phyloP scores from a whole-genome alignment of 495 filamentous ascomycete species.

The Articulospora tetracladia region DNA sequence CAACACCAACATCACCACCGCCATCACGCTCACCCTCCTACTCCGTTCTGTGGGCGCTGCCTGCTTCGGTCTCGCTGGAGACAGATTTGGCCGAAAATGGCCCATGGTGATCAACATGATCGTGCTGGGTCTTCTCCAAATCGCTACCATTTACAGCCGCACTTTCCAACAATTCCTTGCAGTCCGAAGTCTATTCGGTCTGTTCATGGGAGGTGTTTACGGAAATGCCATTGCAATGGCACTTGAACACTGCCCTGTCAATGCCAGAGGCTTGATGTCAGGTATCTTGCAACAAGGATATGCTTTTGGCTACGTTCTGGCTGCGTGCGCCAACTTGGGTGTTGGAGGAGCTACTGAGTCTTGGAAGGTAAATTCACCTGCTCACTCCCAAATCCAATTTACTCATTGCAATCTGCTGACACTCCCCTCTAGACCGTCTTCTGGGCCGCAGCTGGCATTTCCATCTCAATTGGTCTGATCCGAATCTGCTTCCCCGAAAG shows the following conservation, averaged over 20 bases:
- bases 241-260: slow-evolving; percentile 63
- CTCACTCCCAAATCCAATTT: neutral
- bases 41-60: slow-evolving; percentile 68
- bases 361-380: slow-evolving; percentile 7
- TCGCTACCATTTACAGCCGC: slow-evolving; percentile 65
- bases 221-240: slow-evolving; percentile 81
- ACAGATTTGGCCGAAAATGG: slow-evolving; percentile 77
- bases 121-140: slow-evolving; percentile 59
- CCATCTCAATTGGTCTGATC: slow-evolving; percentile 58
- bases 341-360: slow-evolving; percentile 10
- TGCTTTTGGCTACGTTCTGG: slow-evolving; percentile 69
- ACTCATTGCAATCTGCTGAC: neutral
- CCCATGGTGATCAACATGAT: slow-evolving; percentile 74
- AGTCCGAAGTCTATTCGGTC: slow-evolving; percentile 67
- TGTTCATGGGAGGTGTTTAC: slow-evolving; percentile 82
- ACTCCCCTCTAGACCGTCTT: slow-evolving; percentile 14
- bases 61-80: slow-evolving; percentile 67
- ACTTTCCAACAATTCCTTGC: slow-evolving; percentile 68
- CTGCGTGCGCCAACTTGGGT: slow-evolving; percentile 61
- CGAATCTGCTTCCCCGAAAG: slow-evolving; percentile 68
- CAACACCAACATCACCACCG: slow-evolving; percentile 67
- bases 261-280: slow-evolving; percentile 56
- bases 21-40: slow-evolving; percentile 71
- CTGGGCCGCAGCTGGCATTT: slow-evolving; percentile 56
- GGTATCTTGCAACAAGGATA: slow-evolving; percentile 78